phyloP scores from a whole-genome alignment of 257 asterid genomes.

The Misopates orontium region DNA sequence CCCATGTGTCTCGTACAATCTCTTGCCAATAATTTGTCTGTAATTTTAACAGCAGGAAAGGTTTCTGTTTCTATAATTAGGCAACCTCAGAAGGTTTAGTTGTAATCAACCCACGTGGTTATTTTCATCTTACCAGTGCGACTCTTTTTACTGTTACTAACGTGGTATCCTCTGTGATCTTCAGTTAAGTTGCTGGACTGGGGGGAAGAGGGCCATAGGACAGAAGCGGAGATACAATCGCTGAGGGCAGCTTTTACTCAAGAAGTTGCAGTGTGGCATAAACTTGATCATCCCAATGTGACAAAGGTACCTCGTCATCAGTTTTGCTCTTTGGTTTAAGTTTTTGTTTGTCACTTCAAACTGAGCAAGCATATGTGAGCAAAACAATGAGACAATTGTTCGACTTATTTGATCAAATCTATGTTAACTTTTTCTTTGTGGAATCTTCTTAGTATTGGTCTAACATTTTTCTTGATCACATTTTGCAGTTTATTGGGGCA shows the following conservation, averaged over 20 bases:
- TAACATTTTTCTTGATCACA: constrained; percentile 9
- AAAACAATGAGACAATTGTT: not conserved
- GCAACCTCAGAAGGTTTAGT: too few species aligned
- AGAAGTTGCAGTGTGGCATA: constrained; percentile 94
- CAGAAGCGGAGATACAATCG: constrained; percentile 72
- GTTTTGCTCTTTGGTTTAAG: not conserved
- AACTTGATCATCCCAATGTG: constrained; percentile 87
- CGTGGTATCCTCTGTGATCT: constrained; percentile 29
- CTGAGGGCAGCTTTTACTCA: constrained; percentile 83
- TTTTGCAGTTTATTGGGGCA: constrained; percentile 77
- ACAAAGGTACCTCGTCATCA: constrained; percentile 54
- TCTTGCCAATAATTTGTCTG: too few species aligned
- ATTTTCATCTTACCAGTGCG: not conserved
- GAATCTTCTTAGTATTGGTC: constrained; percentile 1
- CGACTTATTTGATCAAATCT: not conserved
- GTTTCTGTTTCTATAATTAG: too few species aligned
- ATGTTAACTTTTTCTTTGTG: constrained; percentile 3
- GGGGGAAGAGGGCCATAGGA: constrained; percentile 89
- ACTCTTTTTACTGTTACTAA: constrained; percentile 9
- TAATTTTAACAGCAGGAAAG: too few species aligned
- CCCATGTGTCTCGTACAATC: too few species aligned
- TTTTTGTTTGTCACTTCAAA: too few species aligned
- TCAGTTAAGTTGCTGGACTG: constrained; percentile 86
- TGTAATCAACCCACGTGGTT: constrained; percentile 7
- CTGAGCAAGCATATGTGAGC: not conserved